A percentile compares a stretch with the other conserved stretches of the same genome.
Conservation (phyloP, 1,284 basidiomycete genomes). For the Exobasidium cylindrosporum region DNA sequence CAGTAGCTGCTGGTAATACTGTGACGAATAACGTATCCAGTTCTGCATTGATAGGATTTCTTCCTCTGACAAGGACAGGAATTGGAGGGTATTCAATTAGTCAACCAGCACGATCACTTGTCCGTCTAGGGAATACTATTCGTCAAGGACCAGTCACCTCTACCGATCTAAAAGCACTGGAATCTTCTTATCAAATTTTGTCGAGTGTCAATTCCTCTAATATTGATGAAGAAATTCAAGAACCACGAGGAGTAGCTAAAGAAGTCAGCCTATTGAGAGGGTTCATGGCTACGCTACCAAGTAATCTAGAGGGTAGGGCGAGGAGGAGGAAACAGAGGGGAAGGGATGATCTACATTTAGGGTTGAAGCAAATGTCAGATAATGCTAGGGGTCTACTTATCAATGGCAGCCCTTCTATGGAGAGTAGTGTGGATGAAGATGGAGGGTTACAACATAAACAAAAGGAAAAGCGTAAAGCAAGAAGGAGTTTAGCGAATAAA, state of each 20-base stretch:
- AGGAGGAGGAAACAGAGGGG: conserved; percentile 36
- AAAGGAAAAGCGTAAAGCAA: conserved; percentile 27
- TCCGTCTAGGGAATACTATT: conserved; percentile 45
- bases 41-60: conserved; percentile 34
- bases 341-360: conserved; percentile 35
- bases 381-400: conserved; percentile 40
- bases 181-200: conserved; percentile 50
- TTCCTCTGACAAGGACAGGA: conserved; percentile 30
- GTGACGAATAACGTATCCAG: conserved; percentile 21
- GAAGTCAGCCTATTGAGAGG: conserved; percentile 51
- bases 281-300: conserved; percentile 52
- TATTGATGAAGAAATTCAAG: conserved; percentile 20
- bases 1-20: conserved; percentile 24
- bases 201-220: conserved; percentile 26
- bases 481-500: conserved; percentile 21
- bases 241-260: conserved; percentile 17
- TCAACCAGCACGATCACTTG: conserved; percentile 44
- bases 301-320: conserved; percentile 34
- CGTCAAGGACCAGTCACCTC: conserved; percentile 39
- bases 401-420: conserved; percentile 1
- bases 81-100: conserved; percentile 38
- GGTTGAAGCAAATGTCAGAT: conserved; percentile 46
- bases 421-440: background rate
- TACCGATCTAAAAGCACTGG: conserved; percentile 46
- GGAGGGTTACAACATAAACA: background rate